Evolutionary conservation across 2,329 filamentous ascomycete genomes (phyloP).

Genomic region (Fusarium devonianum): DNA sequence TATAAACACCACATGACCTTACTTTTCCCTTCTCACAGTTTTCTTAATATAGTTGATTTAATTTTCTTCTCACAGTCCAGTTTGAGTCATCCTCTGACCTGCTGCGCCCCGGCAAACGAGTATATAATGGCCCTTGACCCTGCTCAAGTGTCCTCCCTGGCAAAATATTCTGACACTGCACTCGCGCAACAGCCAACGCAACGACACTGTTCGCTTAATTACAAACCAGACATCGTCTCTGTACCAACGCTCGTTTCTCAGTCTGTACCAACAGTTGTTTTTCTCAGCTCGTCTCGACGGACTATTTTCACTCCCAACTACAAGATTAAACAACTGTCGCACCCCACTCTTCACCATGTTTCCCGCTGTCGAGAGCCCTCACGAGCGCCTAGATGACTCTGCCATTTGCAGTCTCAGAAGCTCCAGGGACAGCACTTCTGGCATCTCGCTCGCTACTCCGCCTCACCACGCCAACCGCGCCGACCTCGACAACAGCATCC

Average conservation of each 20-base stretch:
- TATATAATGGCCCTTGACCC: not conserved
- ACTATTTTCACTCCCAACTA: not conserved
- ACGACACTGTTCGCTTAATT: not conserved
- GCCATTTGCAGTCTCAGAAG: not conserved
- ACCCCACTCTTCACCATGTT: not conserved
- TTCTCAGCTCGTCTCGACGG: not conserved
- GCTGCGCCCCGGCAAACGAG: not conserved
- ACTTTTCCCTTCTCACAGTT: not conserved
- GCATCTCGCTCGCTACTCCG: fast-evolving
- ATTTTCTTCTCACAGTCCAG: constrained; percentile 3
- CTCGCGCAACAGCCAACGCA: not conserved
- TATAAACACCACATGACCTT: constrained; percentile 4
- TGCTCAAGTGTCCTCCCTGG: not conserved
- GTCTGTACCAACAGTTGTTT: not conserved
- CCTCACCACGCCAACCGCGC: not conserved
- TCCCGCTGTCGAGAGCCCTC: not conserved
- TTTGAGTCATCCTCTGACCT: not conserved
- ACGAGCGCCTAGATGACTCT: not conserved
- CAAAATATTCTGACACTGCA: not conserved
- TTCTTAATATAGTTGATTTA: constrained; percentile 8
- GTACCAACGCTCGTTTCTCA: no score
- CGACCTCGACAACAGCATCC: not conserved
- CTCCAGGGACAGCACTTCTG: not conserved
- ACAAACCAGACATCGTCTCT: not conserved
- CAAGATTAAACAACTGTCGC: not conserved